Conservation (phyloP, 2,329 filamentous ascomycete genomes). For the Calonectria montana region DNA sequence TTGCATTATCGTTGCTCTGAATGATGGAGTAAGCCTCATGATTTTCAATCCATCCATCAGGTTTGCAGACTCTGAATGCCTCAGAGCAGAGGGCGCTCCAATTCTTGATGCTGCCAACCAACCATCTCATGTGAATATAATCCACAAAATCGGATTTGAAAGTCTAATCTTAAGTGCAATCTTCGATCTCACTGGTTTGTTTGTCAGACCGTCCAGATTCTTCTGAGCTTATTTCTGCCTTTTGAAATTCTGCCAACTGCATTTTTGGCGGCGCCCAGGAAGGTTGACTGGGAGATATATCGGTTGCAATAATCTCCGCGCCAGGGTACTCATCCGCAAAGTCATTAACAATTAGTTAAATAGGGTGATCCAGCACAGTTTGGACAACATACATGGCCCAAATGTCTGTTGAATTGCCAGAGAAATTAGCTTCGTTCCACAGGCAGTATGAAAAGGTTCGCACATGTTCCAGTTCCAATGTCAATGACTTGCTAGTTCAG, state of each 20-base stretch:
- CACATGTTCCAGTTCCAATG: slow-evolving; percentile 68
- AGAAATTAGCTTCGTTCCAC: neutral
- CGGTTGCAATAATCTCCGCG: slow-evolving; percentile 60
- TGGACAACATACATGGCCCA: slow-evolving; percentile 59
- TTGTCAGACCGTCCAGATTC: neutral
- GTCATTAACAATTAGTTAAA: slow-evolving; percentile 54
- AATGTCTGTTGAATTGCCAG: slow-evolving; percentile 37
- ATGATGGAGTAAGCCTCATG: slow-evolving; percentile 43
- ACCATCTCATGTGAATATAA: slow-evolving; percentile 68
- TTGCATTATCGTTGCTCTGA: slow-evolving; percentile 45
- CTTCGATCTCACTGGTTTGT: slow-evolving; percentile 37
- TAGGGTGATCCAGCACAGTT: fast-evolving
- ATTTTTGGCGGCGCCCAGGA: slow-evolving; percentile 60
- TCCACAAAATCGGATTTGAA: slow-evolving; percentile 57
- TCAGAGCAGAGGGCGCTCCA: slow-evolving; percentile 66
- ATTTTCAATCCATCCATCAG: slow-evolving; percentile 60
- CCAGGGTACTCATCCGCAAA: slow-evolving; percentile 56
- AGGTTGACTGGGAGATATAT: slow-evolving; percentile 68
- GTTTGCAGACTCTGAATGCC: slow-evolving; percentile 63
- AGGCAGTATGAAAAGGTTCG: neutral
- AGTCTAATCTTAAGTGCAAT: slow-evolving; percentile 47
- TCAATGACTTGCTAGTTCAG: slow-evolving; percentile 50
- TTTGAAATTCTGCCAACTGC: slow-evolving; percentile 44
- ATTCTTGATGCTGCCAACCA: slow-evolving; percentile 67
- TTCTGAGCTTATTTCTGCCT: fast-evolving